These are phyloP conservation scores for Mucor plumbeus DNA, from an alignment of 371 early-diverging fungal genomes.

Conservation along the genomic window DNA sequence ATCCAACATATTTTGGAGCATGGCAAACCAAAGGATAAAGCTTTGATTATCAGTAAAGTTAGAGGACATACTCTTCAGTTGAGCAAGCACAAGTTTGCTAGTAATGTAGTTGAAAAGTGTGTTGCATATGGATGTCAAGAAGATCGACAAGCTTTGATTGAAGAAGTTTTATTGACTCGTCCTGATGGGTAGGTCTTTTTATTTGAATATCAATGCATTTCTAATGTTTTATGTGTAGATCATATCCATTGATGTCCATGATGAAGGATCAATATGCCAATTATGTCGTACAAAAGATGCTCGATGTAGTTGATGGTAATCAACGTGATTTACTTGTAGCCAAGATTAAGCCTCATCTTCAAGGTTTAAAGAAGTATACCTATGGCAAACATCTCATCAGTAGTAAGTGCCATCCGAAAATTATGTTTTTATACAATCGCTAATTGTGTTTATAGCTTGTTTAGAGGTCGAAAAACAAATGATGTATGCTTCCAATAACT, in stretches of 20 bases:
- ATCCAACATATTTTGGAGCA: constrained; percentile 99
- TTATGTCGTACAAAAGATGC: constrained; percentile 99
- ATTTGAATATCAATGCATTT: neutral
- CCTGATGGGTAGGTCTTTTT: constrained; percentile 66
- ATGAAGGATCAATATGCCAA: constrained; percentile 99
- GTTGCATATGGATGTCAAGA: constrained; percentile 76
- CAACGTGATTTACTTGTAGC: constrained; percentile 84
- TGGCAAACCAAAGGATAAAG: constrained; percentile 86
- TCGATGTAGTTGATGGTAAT: constrained; percentile 92
- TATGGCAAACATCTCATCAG: constrained; percentile 96
- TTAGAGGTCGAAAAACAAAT: constrained; percentile 40
- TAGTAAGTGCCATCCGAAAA: constrained; percentile 46
- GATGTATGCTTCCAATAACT: constrained; percentile 12
- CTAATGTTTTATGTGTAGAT: constrained; percentile 39
- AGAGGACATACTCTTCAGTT: constrained; percentile 87
- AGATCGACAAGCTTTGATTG: constrained; percentile 84
- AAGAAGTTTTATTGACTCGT: constrained; percentile 82
- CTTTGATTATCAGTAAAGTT: constrained; percentile 88
- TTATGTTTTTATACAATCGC: neutral
- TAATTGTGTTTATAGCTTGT: constrained; percentile 18
- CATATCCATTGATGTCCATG: constrained; percentile 86
- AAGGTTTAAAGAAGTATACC: constrained; percentile 91
- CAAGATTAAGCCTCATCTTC: constrained; percentile 90
- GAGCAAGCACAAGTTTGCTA: constrained; percentile 99
- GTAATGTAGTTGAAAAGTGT: constrained; percentile 98